Evolutionary conservation across 257 asterid species (phyloP).

Genomic region (Solanum pimpinellifolium): DNA sequence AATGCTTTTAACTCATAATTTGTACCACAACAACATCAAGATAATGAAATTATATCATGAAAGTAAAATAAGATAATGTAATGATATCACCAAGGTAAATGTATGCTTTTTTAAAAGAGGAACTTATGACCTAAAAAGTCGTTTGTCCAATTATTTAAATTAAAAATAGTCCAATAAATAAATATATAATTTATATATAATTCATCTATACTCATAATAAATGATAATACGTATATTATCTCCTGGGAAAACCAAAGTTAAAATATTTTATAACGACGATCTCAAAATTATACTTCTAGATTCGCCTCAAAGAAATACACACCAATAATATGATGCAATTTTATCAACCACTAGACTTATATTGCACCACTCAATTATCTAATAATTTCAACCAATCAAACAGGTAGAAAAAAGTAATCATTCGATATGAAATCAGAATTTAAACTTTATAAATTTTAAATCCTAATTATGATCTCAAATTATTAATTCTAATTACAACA

Average conservation of each 20-base stretch:
- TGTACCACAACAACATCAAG: background rate
- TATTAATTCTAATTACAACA: background rate
- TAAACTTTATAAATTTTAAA: fast-evolving
- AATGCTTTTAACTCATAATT: background rate
- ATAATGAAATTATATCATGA: background rate
- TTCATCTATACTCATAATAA: background rate
- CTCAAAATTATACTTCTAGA: background rate
- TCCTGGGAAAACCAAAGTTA: background rate
- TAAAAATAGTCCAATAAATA: background rate
- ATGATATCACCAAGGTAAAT: background rate
- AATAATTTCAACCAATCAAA: background rate
- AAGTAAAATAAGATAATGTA: background rate
- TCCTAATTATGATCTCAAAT: fast-evolving
- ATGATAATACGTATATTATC: background rate
- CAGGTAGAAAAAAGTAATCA: background rate
- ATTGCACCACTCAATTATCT: background rate
- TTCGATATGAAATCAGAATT: fast-evolving
- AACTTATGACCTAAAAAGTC: background rate
- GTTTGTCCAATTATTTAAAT: background rate
- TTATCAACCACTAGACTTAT: background rate
- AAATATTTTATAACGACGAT: background rate
- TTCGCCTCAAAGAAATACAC: background rate
- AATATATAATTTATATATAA: background rate
- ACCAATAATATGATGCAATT: background rate
- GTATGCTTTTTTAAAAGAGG: background rate